Conservation (phyloP, 129 eudicot genomes). For the Tanacetum coccineum region DNA sequence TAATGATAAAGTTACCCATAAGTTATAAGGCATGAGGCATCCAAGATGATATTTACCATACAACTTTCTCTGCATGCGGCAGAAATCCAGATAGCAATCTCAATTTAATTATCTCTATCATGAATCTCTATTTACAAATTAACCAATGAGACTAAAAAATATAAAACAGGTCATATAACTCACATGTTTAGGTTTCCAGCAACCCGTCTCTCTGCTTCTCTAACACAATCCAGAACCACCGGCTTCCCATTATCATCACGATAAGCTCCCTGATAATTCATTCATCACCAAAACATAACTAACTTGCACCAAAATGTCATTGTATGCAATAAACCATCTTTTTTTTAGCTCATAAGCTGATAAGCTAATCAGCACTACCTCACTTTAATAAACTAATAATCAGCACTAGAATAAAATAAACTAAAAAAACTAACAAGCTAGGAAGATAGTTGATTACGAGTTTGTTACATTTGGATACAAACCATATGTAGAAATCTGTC, state of each 20-base stretch:
- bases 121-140: background rate
- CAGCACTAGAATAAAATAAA: no score
- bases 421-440: no score
- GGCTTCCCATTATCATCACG: conserved; percentile 95
- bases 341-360: no score
- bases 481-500: no score
- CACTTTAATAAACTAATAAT: no score
- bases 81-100: conserved; percentile 8
- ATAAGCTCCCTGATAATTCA: conserved; percentile 75
- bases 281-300: background rate
- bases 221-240: conserved; percentile 85
- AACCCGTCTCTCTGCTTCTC: conserved; percentile 86
- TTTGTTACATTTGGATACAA: no score
- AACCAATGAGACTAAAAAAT: background rate
- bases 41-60: conserved; percentile 15
- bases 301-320: background rate
- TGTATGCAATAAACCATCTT: background rate
- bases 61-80: conserved; percentile 15
- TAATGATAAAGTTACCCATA: background rate
- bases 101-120: background rate
- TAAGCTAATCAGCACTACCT: no score
- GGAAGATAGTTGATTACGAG: no score
- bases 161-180: conserved; percentile 11
- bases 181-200: conserved; percentile 81
- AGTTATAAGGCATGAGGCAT: conserved; percentile 13